phyloP scores from a whole-genome alignment of 1,284 basidiomycete genomes.

The Ceratobasidium sp. region DNA sequence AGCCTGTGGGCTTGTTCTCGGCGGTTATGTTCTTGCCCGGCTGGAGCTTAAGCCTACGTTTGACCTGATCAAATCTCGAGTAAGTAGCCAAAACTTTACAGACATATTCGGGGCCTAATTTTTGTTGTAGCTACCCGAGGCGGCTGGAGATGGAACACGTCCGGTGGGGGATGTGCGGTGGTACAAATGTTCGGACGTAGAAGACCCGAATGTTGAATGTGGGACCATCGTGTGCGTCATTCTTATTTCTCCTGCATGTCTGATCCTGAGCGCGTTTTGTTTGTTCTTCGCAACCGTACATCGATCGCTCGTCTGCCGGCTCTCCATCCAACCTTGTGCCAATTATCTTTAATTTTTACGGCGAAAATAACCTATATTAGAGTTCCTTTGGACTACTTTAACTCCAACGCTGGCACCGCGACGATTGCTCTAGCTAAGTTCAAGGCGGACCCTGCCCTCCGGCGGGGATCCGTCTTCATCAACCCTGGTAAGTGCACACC shows the following conservation, averaged over 20 bases:
- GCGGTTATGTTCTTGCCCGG: constrained; percentile 25
- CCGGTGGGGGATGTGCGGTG: constrained; percentile 1
- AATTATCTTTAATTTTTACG: too few relatives aligned
- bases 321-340: too few relatives aligned
- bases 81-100: not conserved
- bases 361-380: not conserved
- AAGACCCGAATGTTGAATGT: not conserved
- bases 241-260: not conserved
- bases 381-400: constrained; percentile 1
- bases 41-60: not conserved
- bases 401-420: not conserved
- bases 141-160: not conserved
- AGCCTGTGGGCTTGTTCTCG: constrained; percentile 19
- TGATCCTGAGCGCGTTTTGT: not conserved
- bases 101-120: not conserved
- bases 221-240: not conserved
- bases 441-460: not conserved
- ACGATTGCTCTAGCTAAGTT: constrained; percentile 7
- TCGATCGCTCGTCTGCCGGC: too few relatives aligned
- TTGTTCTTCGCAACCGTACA: too few relatives aligned
- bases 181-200: not conserved
- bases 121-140: not conserved
- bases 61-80: not conserved
- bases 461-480: not conserved
- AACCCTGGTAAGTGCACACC: not conserved